phyloP scores from a whole-genome alignment of 257 asterid species.

The Solanum arcanum region DNA sequence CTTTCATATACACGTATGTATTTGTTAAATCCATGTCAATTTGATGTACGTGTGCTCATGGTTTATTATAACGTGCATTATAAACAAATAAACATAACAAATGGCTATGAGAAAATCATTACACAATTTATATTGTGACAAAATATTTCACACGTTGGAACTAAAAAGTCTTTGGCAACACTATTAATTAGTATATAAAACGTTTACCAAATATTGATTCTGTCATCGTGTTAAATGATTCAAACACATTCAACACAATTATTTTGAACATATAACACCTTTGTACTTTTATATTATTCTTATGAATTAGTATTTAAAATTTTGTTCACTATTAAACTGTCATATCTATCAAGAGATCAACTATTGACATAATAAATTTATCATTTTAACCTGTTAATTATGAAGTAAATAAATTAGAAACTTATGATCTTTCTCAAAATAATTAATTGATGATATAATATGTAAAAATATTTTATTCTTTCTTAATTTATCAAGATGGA shows the following conservation, averaged over 20 bases:
- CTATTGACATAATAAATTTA: too few species aligned
- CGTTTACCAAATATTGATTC: not conserved
- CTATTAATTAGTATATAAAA: not conserved
- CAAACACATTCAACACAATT: not conserved
- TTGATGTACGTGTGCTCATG: not conserved
- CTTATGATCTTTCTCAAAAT: rapidly evolving
- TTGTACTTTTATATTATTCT: not conserved
- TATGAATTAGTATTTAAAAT: too few species aligned
- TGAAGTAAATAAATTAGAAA: too few species aligned
- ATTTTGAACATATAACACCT: not conserved
- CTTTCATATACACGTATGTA: not conserved
- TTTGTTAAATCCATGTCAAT: not conserved
- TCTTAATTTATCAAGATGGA: too few species aligned
- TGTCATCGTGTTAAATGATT: not conserved
- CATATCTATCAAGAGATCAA: too few species aligned
- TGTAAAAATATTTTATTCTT: too few species aligned
- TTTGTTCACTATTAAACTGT: too few species aligned
- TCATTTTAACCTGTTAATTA: too few species aligned
- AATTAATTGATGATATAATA: too few species aligned
- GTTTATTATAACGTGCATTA: not conserved
- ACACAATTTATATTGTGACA: not conserved
- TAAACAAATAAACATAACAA: not conserved
- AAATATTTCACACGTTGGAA: not conserved
- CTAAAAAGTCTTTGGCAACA: not conserved
- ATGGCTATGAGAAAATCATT: not conserved